phyloP scores from a whole-genome alignment of 306 rosid genomes.

The Gynostemma pentaphyllum region DNA sequence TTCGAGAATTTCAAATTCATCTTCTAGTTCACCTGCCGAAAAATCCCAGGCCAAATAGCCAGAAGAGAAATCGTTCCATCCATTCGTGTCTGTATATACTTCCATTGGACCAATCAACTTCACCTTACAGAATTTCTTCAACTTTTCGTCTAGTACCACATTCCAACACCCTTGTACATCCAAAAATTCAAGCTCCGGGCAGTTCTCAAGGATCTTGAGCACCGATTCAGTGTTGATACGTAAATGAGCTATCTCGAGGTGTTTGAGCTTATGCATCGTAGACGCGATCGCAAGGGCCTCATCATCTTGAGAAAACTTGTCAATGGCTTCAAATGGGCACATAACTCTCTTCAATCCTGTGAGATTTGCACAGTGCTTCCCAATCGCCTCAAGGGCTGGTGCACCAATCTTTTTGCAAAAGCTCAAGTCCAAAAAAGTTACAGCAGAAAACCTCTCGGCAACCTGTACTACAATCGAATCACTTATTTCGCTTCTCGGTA shows the following conservation, averaged over 20 bases:
- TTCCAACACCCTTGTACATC: conserved; percentile 94
- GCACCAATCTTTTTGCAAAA: conserved; percentile 63
- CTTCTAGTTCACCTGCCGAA: conserved; percentile 47
- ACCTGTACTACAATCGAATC: conserved; percentile 55
- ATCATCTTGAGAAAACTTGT: conserved; percentile 58
- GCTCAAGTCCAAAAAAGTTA: conserved; percentile 88
- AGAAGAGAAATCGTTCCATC: conserved; percentile 59
- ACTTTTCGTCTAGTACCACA: conserved; percentile 41
- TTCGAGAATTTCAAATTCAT: conserved; percentile 7
- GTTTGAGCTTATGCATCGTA: conserved; percentile 88
- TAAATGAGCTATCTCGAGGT: conserved; percentile 79
- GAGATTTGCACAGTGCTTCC: conserved; percentile 69
- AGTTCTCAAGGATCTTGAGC: conserved; percentile 44
- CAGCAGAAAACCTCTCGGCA: conserved; percentile 52
- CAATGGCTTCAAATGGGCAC: conserved; percentile 77
- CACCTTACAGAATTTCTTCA: conserved; percentile 49
- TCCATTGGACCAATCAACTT: conserved; percentile 67
- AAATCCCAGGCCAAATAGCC: conserved; percentile 56
- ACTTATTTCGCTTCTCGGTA: conserved; percentile 58
- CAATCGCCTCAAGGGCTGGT: conserved; percentile 53
- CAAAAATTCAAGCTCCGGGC: conserved; percentile 61
- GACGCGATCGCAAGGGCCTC: conserved; percentile 78
- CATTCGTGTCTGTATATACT: conserved; percentile 40
- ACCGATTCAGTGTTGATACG: conserved; percentile 47
- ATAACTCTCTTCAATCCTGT: conserved; percentile 62